Evolutionary conservation across 768 basidiomycete genomes (phyloP).

Genomic region (Lactarius hatsudake): DNA sequence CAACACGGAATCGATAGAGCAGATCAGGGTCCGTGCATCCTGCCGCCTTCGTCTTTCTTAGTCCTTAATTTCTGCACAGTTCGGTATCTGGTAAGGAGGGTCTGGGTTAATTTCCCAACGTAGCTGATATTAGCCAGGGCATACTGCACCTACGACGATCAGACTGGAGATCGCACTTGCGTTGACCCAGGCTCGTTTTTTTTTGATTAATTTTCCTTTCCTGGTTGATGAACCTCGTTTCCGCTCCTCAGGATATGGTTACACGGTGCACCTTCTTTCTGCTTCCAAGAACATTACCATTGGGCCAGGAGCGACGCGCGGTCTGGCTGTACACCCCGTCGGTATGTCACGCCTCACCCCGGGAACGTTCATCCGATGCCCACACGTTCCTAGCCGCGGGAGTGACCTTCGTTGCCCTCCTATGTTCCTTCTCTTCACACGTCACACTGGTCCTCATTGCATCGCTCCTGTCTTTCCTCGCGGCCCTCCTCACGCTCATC

Average conservation of each 20-base stretch:
- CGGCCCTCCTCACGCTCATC: constrained; percentile 63
- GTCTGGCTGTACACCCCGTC: constrained; percentile 71
- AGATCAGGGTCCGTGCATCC: constrained; percentile 31
- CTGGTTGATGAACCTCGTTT: neutral
- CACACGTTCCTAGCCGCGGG: constrained; percentile 40
- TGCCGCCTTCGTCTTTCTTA: constrained; percentile 25
- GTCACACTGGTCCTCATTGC: constrained; percentile 44
- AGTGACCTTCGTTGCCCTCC: constrained; percentile 61
- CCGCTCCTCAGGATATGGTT: constrained; percentile 48
- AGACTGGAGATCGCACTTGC: constrained; percentile 48
- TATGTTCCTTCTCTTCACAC: constrained; percentile 60
- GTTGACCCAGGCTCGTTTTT: constrained; percentile 41
- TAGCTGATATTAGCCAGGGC: constrained; percentile 43
- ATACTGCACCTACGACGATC: constrained; percentile 50
- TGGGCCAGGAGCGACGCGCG: constrained; percentile 63
- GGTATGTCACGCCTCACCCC: constrained; percentile 39
- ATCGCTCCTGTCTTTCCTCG: constrained; percentile 58
- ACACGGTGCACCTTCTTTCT: constrained; percentile 44
- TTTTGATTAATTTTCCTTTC: neutral
- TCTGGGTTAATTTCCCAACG: constrained; percentile 1
- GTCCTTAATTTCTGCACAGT: constrained; percentile 38
- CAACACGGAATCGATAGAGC: constrained; percentile 48
- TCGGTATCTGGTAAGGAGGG: constrained; percentile 62
- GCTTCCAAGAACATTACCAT: constrained; percentile 43
- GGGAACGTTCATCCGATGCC: neutral